Conservation (phyloP, 345 rosid genomes). For the Citrus inodora region DNA sequence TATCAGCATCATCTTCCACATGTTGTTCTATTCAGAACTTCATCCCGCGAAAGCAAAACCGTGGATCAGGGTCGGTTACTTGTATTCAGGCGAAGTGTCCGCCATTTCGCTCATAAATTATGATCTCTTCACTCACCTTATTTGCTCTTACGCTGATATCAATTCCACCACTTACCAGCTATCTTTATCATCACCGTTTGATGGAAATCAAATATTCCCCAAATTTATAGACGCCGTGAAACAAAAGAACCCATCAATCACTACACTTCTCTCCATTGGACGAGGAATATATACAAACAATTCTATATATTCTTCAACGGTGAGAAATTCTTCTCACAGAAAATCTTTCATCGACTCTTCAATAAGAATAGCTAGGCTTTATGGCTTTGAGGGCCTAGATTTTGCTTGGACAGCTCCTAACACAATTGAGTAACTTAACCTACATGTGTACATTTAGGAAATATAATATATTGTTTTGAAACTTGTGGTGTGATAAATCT, state of each 20-base stretch:
- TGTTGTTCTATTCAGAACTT: background rate
- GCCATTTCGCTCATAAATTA: constrained; percentile 17
- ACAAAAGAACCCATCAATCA: constrained; percentile 22
- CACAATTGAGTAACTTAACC: too few species aligned
- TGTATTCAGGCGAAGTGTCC: constrained; percentile 16
- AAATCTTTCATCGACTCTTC: constrained; percentile 8
- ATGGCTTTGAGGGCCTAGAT: constrained; percentile 13
- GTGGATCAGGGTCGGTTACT: constrained; percentile 35
- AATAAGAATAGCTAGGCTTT: constrained; percentile 12
- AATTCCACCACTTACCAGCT: constrained; percentile 26
- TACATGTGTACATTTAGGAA: too few species aligned
- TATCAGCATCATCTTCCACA: background rate
- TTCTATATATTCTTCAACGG: background rate
- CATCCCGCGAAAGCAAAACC: constrained; percentile 10
- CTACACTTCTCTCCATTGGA: constrained; percentile 20
- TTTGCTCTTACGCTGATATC: constrained; percentile 24
- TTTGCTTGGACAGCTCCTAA: background rate
- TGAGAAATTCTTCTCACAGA: constrained; percentile 3
- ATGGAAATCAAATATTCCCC: background rate
- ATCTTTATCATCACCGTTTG: background rate
- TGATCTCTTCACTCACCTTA: constrained; percentile 31
- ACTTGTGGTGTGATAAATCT: too few species aligned
- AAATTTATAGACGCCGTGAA: background rate
- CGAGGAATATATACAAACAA: background rate
- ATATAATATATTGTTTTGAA: too few species aligned